These are phyloP conservation scores for Phytophthora pini DNA, from an alignment of 352 stramenopile genomes.

Conservation along the genomic window DNA sequence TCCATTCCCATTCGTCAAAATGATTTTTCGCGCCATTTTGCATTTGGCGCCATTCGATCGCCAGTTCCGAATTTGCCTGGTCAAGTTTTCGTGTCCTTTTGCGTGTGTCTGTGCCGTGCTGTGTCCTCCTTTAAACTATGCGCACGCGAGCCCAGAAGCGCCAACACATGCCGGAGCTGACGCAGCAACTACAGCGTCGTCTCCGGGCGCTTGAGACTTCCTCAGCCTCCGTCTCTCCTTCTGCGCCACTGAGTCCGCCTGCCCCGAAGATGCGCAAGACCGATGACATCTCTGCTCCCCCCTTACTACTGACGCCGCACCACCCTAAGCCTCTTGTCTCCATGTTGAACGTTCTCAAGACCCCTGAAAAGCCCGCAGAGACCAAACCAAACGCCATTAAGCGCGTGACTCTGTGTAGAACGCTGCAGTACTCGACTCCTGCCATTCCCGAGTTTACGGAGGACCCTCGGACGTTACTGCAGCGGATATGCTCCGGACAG, in stretches of 20 bases:
- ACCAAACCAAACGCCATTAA: slow-evolving; percentile 16
- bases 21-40: slow-evolving; percentile 26
- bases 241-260: slow-evolving; percentile 13
- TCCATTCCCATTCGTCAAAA: slow-evolving; percentile 19
- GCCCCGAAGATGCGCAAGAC: slow-evolving; percentile 40
- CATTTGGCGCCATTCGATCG: slow-evolving; percentile 32
- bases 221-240: not conserved
- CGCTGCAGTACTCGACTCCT: slow-evolving; percentile 22
- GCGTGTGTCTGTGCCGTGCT: slow-evolving; percentile 1
- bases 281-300: slow-evolving; percentile 15
- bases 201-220: slow-evolving; percentile 15
- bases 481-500: slow-evolving; percentile 40
- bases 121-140: slow-evolving; percentile 15
- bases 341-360: slow-evolving; percentile 8
- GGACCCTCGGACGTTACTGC: slow-evolving; percentile 30
- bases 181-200: slow-evolving; percentile 25
- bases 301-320: slow-evolving; percentile 31
- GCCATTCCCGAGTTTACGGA: not conserved
- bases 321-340: slow-evolving; percentile 17
- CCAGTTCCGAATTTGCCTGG: slow-evolving; percentile 17
- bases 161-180: slow-evolving; percentile 21
- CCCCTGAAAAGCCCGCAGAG: slow-evolving; percentile 6
- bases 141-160: slow-evolving; percentile 35
- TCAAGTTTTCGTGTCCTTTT: slow-evolving; percentile 1
- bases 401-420: slow-evolving; percentile 7